These are phyloP conservation scores for Curvularia sp. DNA, from an alignment of 2,329 filamentous ascomycete genomes.

Conservation along the genomic window DNA sequence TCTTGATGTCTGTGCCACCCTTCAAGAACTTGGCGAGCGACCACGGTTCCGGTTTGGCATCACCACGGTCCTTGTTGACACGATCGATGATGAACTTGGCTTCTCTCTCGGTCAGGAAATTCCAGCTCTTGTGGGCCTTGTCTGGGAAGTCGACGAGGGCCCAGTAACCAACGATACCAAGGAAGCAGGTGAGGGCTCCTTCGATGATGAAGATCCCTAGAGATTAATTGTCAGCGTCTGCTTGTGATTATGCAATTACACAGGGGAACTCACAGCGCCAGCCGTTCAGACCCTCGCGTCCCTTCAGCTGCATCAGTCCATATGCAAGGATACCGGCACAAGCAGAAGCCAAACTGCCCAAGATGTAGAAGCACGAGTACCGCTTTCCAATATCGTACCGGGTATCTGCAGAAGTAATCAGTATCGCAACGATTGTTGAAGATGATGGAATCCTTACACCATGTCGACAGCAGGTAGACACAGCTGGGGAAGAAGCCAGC, in stretches of 20 bases:
- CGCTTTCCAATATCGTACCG: constrained; percentile 72
- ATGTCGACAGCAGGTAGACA: constrained; percentile 55
- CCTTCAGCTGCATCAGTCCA: constrained; percentile 70
- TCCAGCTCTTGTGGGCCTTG: constrained; percentile 51
- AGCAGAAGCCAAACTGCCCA: constrained; percentile 70
- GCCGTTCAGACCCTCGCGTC: constrained; percentile 56
- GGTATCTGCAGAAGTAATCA: constrained; percentile 36
- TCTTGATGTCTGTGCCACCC: constrained; percentile 58
- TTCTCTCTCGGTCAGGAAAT: constrained; percentile 57
- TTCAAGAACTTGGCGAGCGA: constrained; percentile 56
- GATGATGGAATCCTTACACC: constrained; percentile 28
- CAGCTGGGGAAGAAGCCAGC: constrained; percentile 53
- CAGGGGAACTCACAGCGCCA: constrained; percentile 49
- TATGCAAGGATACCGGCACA: constrained; percentile 74
- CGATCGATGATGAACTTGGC: constrained; percentile 58
- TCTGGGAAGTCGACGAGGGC: constrained; percentile 57
- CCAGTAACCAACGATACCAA: constrained; percentile 53
- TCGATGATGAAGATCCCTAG: constrained; percentile 56
- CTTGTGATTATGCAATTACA: constrained; percentile 15
- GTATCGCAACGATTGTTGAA: not conserved
- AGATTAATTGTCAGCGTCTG: constrained; percentile 44
- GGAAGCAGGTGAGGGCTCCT: constrained; percentile 50
- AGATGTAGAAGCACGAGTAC: constrained; percentile 72
- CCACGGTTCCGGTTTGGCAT: constrained; percentile 59
- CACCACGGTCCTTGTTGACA: constrained; percentile 61